These are phyloP conservation scores for Magnusiomyces paraingens DNA, from an alignment of 1,139 yeast species.

Conservation along the genomic window DNA sequence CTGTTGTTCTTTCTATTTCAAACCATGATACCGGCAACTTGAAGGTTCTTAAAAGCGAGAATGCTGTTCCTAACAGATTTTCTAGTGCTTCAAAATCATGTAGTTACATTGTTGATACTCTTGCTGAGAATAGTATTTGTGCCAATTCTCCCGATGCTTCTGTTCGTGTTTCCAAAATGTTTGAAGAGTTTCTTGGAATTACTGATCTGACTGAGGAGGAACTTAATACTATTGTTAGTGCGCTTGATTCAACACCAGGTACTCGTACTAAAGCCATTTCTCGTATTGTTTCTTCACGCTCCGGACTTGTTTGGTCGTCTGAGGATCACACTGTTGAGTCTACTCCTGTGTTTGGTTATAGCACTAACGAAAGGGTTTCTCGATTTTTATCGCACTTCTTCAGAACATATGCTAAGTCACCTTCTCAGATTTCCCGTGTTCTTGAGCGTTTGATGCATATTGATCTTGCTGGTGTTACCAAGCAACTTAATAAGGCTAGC, in stretches of 20 bases:
- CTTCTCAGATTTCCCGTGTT: background rate
- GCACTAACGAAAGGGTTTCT: background rate
- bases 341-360: background rate
- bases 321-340: background rate
- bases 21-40: constrained; percentile 94
- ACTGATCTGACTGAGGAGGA: constrained; percentile 47
- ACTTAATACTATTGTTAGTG: constrained; percentile 31
- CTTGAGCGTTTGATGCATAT: background rate
- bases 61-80: constrained; percentile 56
- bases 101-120: constrained; percentile 48
- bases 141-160: constrained; percentile 31
- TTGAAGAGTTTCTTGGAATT: constrained; percentile 57
- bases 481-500: background rate
- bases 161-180: constrained; percentile 46
- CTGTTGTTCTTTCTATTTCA: constrained; percentile 68
- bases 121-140: constrained; percentile 31
- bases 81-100: constrained; percentile 64
- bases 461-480: background rate
- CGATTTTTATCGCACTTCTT: background rate
- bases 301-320: background rate
- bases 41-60: constrained; percentile 65
- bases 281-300: background rate
- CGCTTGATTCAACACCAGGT: background rate
- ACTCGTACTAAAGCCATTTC: background rate
- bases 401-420: background rate